Percentiles rank a stretch among this genome's conserved stretches.
Evolutionary conservation across 2,329 filamentous ascomycete species (phyloP).

Genomic region (Fusarium temperatum): DNA sequence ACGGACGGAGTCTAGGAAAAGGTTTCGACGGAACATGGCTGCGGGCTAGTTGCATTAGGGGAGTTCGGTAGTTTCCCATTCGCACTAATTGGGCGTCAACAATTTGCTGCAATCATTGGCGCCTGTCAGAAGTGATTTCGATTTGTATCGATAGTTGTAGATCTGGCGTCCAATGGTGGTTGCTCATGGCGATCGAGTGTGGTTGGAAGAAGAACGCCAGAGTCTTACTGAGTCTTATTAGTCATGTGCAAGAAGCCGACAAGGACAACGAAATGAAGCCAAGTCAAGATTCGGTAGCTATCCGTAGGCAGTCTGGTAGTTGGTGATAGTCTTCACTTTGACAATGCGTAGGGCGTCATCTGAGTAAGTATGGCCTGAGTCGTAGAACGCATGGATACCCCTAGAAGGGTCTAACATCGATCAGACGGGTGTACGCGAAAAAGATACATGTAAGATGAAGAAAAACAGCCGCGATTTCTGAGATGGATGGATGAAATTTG

Average conservation of each 20-base stretch:
- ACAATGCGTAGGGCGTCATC: neutral
- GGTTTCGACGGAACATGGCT: slow-evolving; percentile 15
- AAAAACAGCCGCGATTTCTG: slow-evolving; percentile 24
- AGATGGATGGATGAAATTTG: slow-evolving; percentile 14
- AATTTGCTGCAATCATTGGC: slow-evolving; percentile 13
- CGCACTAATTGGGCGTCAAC: slow-evolving; percentile 13
- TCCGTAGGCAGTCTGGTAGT: neutral
- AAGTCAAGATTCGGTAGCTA: neutral
- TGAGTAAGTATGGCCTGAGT: slow-evolving; percentile 24
- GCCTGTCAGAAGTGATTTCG: slow-evolving; percentile 20
- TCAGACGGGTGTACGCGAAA: slow-evolving; percentile 27
- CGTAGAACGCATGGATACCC: slow-evolving; percentile 7
- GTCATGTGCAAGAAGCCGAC: neutral
- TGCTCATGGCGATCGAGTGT: neutral
- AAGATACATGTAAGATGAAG: slow-evolving; percentile 10
- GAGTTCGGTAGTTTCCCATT: slow-evolving; percentile 20
- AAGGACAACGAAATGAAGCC: neutral
- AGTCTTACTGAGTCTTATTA: slow-evolving; percentile 1
- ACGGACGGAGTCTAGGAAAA: slow-evolving; percentile 11
- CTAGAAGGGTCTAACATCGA: slow-evolving; percentile 8
- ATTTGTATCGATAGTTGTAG: neutral
- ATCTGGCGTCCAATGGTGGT: slow-evolving; percentile 10
- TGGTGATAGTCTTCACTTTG: neutral
- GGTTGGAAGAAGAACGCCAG: neutral
- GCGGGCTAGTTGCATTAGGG: slow-evolving; percentile 6